phyloP scores from a whole-genome alignment of 257 asterid species.

The Dorcoceras hygrometricum region DNA sequence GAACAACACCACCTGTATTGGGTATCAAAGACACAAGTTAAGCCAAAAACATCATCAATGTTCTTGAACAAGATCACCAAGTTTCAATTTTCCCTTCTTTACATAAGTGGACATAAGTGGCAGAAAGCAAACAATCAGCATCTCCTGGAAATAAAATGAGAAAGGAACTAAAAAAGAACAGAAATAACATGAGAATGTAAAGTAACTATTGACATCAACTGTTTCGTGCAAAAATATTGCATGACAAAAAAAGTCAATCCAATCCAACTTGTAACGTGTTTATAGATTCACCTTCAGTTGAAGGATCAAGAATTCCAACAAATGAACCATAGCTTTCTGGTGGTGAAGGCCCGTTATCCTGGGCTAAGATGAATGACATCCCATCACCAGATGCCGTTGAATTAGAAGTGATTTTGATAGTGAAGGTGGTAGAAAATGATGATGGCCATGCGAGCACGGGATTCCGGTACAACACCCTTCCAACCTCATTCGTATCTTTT shows the following conservation, averaged over 20 bases:
- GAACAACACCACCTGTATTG: conserved; percentile 42
- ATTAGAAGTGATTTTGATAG: conserved; percentile 39
- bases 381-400: conserved; percentile 58
- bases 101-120: too few species aligned
- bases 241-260: neutral
- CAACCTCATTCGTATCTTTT: conserved; percentile 31
- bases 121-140: neutral
- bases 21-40: neutral
- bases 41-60: neutral
- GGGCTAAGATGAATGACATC: conserved; percentile 56
- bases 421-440: conserved; percentile 52
- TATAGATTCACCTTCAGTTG: conserved; percentile 48
- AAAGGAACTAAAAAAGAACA: too few species aligned
- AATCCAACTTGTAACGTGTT: neutral
- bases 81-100: neutral
- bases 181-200: too few species aligned
- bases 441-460: conserved; percentile 55
- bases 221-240: neutral
- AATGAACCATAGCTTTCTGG: conserved; percentile 57
- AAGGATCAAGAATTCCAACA: conserved; percentile 65
- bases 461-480: conserved; percentile 46
- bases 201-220: too few species aligned
- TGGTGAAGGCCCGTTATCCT: conserved; percentile 54
- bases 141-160: too few species aligned
- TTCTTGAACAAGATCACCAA: neutral